Evolutionary conservation across 768 basidiomycete species (phyloP).

Genomic region (Collybia mongolica): DNA sequence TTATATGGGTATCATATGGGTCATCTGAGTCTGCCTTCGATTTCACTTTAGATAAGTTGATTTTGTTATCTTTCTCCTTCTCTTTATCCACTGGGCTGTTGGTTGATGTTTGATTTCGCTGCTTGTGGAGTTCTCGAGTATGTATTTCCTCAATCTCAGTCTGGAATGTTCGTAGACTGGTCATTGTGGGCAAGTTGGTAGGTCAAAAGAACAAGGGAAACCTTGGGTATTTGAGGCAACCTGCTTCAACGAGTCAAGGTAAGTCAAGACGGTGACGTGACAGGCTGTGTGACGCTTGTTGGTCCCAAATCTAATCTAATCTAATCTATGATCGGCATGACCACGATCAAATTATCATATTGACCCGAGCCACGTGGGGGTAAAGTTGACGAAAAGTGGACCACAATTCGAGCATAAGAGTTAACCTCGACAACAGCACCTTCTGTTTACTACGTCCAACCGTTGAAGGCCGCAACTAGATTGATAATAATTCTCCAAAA

Average conservation of each 20-base stretch:
- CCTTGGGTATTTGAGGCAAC: neutral
- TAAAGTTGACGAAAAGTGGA: too few relatives aligned
- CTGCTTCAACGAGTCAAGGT: neutral
- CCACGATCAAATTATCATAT: neutral
- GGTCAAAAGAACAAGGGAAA: constrained; percentile 1
- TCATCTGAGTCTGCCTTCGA: constrained; percentile 32
- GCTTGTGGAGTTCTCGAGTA: constrained; percentile 62
- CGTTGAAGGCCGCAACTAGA: too few relatives aligned
- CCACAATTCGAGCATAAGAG: too few relatives aligned
- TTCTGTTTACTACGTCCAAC: too few relatives aligned
- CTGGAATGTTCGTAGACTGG: constrained; percentile 63
- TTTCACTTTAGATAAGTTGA: constrained; percentile 36
- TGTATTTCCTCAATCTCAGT: constrained; percentile 78
- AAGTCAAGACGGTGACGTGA: constrained; percentile 5
- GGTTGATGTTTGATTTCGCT: constrained; percentile 41
- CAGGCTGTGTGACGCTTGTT: neutral
- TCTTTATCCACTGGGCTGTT: constrained; percentile 24
- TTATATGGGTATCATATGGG: constrained; percentile 1
- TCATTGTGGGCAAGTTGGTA: constrained; percentile 32
- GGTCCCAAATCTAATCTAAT: constrained; percentile 8
- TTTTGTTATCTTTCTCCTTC: constrained; percentile 28
- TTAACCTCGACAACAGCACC: too few relatives aligned
- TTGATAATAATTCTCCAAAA: too few relatives aligned
- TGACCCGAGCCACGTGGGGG: too few relatives aligned
- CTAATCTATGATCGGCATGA: neutral